Conservation (phyloP, 768 basidiomycete species). For the Boletus eberwhitei region DNA sequence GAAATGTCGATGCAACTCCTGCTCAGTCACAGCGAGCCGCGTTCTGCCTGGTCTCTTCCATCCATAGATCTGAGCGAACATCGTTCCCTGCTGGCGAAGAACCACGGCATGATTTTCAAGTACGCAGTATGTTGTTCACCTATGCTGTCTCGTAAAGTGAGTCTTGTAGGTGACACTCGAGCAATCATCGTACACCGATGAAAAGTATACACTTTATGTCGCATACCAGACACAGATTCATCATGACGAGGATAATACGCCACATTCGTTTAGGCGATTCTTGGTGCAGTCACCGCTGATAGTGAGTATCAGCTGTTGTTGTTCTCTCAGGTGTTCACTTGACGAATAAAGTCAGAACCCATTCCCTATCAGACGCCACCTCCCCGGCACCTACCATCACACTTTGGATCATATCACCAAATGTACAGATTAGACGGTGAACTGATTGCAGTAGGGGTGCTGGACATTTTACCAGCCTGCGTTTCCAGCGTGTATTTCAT, state of each 20-base stretch:
- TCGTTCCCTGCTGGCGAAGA: slow-evolving; percentile 29
- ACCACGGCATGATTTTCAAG: slow-evolving; percentile 59
- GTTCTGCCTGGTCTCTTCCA: slow-evolving; percentile 44
- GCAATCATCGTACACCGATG: slow-evolving; percentile 67
- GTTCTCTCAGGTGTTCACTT: background rate
- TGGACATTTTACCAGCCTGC: slow-evolving; percentile 86
- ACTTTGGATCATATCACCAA: slow-evolving; percentile 93
- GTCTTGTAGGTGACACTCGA: slow-evolving; percentile 64
- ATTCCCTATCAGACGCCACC: slow-evolving; percentile 55
- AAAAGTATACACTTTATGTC: slow-evolving; percentile 77
- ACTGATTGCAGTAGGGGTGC: slow-evolving; percentile 80
- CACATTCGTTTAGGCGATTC: slow-evolving; percentile 62
- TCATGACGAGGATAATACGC: slow-evolving; percentile 53
- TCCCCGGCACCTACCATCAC: slow-evolving; percentile 59
- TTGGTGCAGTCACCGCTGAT: slow-evolving; percentile 74
- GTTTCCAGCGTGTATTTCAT: slow-evolving; percentile 89
- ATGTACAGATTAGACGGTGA: slow-evolving; percentile 78
- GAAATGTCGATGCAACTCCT: slow-evolving; percentile 24
- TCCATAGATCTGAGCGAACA: slow-evolving; percentile 55
- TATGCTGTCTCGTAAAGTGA: background rate
- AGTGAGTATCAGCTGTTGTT: slow-evolving; percentile 39
- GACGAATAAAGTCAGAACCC: slow-evolving; percentile 43
- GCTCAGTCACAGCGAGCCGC: slow-evolving; percentile 7
- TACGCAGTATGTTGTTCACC: slow-evolving; percentile 21
- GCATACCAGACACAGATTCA: slow-evolving; percentile 82